Evolutionary conservation across 306 rosid genomes (phyloP).

Genomic region (Sphenostylis stenocarpa): DNA sequence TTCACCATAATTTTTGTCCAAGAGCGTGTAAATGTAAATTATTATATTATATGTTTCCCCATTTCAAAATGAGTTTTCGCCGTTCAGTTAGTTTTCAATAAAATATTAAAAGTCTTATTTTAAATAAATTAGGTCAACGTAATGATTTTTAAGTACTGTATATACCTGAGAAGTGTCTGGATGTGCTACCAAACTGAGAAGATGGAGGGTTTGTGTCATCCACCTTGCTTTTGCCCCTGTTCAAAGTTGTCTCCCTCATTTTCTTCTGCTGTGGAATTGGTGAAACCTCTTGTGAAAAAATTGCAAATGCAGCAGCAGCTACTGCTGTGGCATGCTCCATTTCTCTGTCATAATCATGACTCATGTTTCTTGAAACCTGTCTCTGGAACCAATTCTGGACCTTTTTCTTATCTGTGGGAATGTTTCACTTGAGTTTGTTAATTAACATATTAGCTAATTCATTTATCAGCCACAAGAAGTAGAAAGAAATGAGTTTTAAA

Average conservation of each 20-base stretch:
- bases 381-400: conserved; percentile 60
- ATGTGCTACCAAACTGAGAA: conserved; percentile 30
- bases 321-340: conserved; percentile 61
- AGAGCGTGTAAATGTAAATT: not conserved
- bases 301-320: conserved; percentile 77
- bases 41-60: not conserved
- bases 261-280: conserved; percentile 25
- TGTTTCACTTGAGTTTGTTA: conserved; percentile 13
- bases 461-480: not conserved
- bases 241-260: not conserved
- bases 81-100: too few relatives aligned
- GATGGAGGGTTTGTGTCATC: conserved; percentile 37
- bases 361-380: conserved; percentile 52
- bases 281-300: conserved; percentile 44
- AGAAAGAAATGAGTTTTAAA: not conserved
- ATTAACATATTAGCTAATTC: not conserved
- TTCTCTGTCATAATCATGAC: conserved; percentile 55
- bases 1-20: not conserved
- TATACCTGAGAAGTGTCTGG: conserved; percentile 56
- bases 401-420: conserved; percentile 57
- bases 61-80: too few relatives aligned
- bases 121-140: too few relatives aligned
- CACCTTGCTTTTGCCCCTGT: conserved; percentile 39
- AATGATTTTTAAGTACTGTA: too few relatives aligned
- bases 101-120: too few relatives aligned